Evolutionary conservation across 257 asterid genomes (phyloP), one percentile per base, ranked within the genome.

Genomic region (Rhazya stricta): DNA sequence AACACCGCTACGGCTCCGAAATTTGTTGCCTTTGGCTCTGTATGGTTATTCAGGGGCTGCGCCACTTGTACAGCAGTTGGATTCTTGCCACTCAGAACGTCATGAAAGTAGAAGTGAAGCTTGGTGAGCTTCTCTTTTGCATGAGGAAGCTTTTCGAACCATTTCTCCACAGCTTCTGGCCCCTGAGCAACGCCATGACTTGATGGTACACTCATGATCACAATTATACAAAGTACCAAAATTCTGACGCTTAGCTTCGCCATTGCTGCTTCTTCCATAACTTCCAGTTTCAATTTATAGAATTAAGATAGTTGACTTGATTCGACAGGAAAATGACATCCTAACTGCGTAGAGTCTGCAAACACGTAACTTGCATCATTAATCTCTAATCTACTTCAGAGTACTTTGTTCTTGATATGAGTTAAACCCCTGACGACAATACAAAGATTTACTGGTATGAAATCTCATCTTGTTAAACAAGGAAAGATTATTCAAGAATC

Each of bases 21-120:
- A 6, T 16, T 0, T 5, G 29, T 71, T 32, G 21, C 27, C 42
- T 12, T 71, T 32, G 21, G 42, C 42, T 12, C 19, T 0, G 16
- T 1, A 4, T 0, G 7, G 30, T 53, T 2, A 5, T 32, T 57
- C 23, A n/a, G 32, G 48, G 18, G 45, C 4, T 29, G 23, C 5
- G 50, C 66, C 27, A 53, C 32, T 23, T 9, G 46, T 0, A 72
- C 50, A 37, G 66, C 39, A 10, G 65, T 72, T 0, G 76, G 76
- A 25, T 34, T 36, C 16, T 72, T 56, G n/a, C 76, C 76, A 6
- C 18, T 54, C 48, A 72, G 18, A 9, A 54, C 42, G 63, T 72
- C 76, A 6, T 70, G 74, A 32, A 30, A 21, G 16, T 70, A 70
- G 41, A 70, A 70, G 39, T 70, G 74, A 29, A 70, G 67, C 27